Evolutionary conservation across 257 asterid genomes (phyloP).

Genomic region (Coffea eugenioides): DNA sequence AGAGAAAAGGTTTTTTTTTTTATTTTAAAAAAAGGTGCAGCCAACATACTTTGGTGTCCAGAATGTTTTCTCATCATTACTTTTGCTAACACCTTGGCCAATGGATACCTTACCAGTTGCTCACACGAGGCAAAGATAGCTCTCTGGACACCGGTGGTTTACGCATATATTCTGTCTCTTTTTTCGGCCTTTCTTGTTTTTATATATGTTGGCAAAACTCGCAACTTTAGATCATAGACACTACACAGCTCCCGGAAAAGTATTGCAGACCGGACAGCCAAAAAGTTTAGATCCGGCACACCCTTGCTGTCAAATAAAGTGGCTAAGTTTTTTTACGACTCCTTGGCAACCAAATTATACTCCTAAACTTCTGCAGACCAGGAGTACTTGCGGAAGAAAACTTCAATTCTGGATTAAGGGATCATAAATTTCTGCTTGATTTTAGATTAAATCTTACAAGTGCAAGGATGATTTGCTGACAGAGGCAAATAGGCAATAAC

Average conservation of each 20-base stretch:
- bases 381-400: neutral
- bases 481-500: neutral
- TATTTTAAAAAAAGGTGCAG: neutral
- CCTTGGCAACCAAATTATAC: neutral
- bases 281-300: neutral
- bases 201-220: neutral
- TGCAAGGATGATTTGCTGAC: neutral
- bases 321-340: neutral
- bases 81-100: neutral
- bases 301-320: neutral
- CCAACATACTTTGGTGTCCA: neutral
- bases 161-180: slow-evolving; percentile 1
- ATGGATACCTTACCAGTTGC: neutral
- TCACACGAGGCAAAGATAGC: neutral
- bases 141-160: neutral
- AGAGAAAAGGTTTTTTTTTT: no score
- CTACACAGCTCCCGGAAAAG: neutral
- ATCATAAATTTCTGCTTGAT: neutral
- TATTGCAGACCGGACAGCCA: neutral
- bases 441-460: neutral
- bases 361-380: neutral
- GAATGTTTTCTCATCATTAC: neutral
- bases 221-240: neutral
- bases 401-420: neutral
- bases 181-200: neutral